phyloP scores from a whole-genome alignment of 2,329 filamentous ascomycete species.

The Fusarium paranaense region DNA sequence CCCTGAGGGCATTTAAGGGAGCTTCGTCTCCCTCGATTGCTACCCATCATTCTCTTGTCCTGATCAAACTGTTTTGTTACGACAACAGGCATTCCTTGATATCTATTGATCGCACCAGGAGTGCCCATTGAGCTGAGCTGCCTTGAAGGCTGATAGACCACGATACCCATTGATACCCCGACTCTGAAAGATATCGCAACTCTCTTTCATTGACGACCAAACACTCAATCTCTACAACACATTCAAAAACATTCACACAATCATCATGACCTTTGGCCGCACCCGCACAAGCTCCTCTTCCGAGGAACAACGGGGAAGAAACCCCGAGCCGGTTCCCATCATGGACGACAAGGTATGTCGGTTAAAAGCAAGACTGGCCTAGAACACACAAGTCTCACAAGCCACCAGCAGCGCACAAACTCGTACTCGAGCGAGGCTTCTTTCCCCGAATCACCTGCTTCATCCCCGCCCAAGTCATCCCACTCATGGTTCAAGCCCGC shows the following conservation, averaged over 20 bases:
- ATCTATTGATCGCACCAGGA: conserved; percentile 39
- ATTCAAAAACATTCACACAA: not conserved
- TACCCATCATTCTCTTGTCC: not conserved
- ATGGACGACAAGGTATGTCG: conserved; percentile 42
- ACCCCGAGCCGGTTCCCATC: conserved; percentile 38
- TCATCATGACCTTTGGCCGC: conserved; percentile 29
- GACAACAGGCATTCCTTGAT: conserved; percentile 37
- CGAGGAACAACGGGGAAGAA: conserved; percentile 35
- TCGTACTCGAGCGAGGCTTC: conserved; percentile 48
- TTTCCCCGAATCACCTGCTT: conserved; percentile 36
- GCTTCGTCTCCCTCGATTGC: conserved; percentile 13
- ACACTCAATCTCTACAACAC: not conserved
- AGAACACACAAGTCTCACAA: conserved; percentile 34
- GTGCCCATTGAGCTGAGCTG: conserved; percentile 31
- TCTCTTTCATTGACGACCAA: conserved; percentile 1
- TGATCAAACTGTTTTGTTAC: conserved; percentile 16
- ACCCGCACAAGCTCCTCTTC: conserved; percentile 30
- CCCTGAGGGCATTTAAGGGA: conserved; percentile 27
- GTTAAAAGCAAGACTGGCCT: conserved; percentile 7
- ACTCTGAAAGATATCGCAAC: not conserved
- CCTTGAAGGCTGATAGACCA: conserved; percentile 32
- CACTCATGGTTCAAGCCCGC: conserved; percentile 51
- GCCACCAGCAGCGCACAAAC: conserved; percentile 40
- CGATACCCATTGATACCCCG: conserved; percentile 26
- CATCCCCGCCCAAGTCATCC: conserved; percentile 47